Evolutionary conservation across 2,329 filamentous ascomycete genomes (phyloP).

Genomic region (Colletotrichum viniferum): DNA sequence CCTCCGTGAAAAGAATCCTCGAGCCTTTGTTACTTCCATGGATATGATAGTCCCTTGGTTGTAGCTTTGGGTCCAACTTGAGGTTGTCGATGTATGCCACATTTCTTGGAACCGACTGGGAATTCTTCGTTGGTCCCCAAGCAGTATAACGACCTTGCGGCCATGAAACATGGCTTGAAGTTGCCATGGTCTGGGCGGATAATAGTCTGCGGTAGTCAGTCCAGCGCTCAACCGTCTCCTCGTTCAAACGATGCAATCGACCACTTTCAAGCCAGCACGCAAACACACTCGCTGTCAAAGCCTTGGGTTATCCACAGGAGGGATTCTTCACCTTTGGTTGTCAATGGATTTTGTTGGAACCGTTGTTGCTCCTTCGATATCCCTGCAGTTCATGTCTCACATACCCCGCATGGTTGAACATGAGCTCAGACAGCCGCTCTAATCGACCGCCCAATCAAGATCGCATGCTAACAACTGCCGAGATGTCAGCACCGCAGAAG

Average conservation of each 20-base stretch:
- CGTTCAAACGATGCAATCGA: neutral
- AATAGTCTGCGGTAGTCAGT: rapidly evolving
- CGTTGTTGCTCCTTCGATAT: neutral
- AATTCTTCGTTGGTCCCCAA: neutral
- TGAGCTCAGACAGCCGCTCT: neutral
- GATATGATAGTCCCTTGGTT: neutral
- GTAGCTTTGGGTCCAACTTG: neutral
- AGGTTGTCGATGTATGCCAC: neutral
- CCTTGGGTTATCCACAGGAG: rapidly evolving
- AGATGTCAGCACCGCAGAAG: neutral
- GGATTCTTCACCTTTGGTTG: neutral
- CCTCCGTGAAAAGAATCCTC: neutral
- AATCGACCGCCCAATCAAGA: neutral
- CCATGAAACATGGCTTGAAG: neutral
- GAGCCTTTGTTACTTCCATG: neutral
- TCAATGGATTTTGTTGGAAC: rapidly evolving
- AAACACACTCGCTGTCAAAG: rapidly evolving
- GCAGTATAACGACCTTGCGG: neutral
- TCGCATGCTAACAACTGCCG: neutral
- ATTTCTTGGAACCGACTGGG: neutral
- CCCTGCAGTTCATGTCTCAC: neutral
- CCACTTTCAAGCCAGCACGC: neutral
- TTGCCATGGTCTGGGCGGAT: neutral
- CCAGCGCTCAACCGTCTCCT: neutral
- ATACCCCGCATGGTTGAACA: neutral